Evolutionary conservation across 441 rosid genomes (phyloP).

Genomic region (Populus hybrid): DNA sequence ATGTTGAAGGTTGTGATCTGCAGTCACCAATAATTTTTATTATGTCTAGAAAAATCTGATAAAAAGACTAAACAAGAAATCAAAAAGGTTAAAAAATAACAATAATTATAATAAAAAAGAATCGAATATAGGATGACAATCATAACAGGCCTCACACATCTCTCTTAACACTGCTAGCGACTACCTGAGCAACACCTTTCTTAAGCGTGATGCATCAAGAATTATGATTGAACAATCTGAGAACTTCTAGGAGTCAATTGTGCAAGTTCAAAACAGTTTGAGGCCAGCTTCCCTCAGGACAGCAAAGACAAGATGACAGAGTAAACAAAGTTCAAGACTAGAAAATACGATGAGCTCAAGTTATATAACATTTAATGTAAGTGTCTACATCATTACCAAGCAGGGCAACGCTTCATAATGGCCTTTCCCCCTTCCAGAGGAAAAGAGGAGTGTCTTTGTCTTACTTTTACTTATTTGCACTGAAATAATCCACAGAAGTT

Average conservation of each 20-base stretch:
- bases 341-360: not conserved
- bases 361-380: not conserved
- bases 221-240: slow-evolving; percentile 4
- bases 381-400: not conserved
- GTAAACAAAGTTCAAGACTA: not conserved
- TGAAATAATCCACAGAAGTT: not conserved
- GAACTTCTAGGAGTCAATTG: not conserved
- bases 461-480: not conserved
- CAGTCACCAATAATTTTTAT: slow-evolving; percentile 21
- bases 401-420: not conserved
- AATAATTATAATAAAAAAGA: not conserved
- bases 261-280: not conserved
- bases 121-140: not conserved
- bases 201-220: not conserved
- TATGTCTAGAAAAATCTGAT: not conserved
- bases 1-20: slow-evolving; percentile 67
- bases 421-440: not conserved
- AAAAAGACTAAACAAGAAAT: not conserved
- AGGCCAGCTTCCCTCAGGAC: not conserved
- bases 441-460: not conserved
- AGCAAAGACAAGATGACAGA: not conserved
- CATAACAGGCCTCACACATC: not conserved
- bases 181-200: not conserved
- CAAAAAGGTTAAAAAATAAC: not conserved
- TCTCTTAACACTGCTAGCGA: not conserved